Conservation (phyloP, 768 basidiomycete species). For the Amyloporia xantha region DNA sequence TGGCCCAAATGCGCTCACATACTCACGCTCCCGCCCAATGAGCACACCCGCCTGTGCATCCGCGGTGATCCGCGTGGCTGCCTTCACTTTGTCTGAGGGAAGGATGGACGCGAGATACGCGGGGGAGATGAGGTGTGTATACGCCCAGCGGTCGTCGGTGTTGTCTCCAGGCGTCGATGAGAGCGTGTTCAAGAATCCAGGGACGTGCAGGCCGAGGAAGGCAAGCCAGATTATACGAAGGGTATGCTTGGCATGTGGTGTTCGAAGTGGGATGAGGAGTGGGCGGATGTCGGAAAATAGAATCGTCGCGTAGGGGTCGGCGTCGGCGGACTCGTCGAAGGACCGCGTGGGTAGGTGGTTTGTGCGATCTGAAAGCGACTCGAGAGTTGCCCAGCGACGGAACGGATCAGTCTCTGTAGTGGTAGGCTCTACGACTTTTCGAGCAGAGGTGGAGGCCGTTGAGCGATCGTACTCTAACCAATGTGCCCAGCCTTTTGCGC, state of each 20-base stretch:
- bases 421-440: slow-evolving; percentile 11
- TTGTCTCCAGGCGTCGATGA: slow-evolving; percentile 25
- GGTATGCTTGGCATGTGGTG: slow-evolving; percentile 39
- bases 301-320: slow-evolving; percentile 68
- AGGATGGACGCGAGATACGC: slow-evolving; percentile 47
- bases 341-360: slow-evolving; percentile 48
- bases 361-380: slow-evolving; percentile 41
- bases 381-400: slow-evolving; percentile 55
- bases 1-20: slow-evolving; percentile 56
- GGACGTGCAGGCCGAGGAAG: slow-evolving; percentile 63
- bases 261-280: slow-evolving; percentile 40
- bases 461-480: slow-evolving; percentile 43
- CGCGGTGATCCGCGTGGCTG: slow-evolving; percentile 31
- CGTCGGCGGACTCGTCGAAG: slow-evolving; percentile 37
- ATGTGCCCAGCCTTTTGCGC: slow-evolving; percentile 59
- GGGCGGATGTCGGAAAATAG: slow-evolving; percentile 68
- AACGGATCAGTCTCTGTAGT: slow-evolving; percentile 50
- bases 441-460: neutral
- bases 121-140: slow-evolving; percentile 38
- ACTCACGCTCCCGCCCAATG: slow-evolving; percentile 60
- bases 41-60: slow-evolving; percentile 62
- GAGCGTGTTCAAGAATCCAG: slow-evolving; percentile 49
- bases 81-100: slow-evolving; percentile 30
- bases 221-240: slow-evolving; percentile 70
- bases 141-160: slow-evolving; percentile 68